These are phyloP conservation scores for Luffa acutangula DNA, from an alignment of 306 rosid genomes.

Conservation along the genomic window DNA sequence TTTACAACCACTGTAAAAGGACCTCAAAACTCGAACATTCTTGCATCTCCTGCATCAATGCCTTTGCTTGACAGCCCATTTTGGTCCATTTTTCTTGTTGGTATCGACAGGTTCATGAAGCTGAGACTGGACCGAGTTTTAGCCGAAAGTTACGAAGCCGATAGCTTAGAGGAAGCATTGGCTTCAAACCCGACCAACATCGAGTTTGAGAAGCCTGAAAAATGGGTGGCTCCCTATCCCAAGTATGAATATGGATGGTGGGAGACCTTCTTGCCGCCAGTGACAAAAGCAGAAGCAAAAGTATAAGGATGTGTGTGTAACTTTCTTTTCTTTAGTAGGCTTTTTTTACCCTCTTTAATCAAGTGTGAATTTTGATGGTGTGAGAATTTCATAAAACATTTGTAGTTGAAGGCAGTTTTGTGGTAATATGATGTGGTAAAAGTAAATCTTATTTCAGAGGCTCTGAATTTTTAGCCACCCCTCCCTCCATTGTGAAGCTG, in stretches of 20 bases:
- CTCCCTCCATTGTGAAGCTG: neutral
- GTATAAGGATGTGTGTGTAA: constrained; percentile 22
- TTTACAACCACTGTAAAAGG: neutral
- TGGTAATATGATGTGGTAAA: neutral
- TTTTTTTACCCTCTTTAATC: constrained; percentile 7
- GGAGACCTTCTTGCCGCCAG: constrained; percentile 64
- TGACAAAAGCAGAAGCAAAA: constrained; percentile 40
- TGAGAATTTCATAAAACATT: neutral
- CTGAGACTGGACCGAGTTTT: constrained; percentile 93
- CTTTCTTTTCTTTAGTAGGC: neutral
- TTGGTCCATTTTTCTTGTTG: constrained; percentile 8
- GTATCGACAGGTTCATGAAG: constrained; percentile 81
- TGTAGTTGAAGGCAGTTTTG: neutral
- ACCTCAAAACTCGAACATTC: neutral
- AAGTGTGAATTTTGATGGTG: constrained; percentile 9
- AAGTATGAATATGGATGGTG: constrained; percentile 93
- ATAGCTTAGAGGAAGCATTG: constrained; percentile 64
- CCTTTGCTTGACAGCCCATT: neutral
- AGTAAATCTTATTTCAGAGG: neutral
- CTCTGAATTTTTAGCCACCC: neutral
- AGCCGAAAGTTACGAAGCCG: constrained; percentile 60
- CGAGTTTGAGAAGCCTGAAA: constrained; percentile 72
- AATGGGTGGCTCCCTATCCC: constrained; percentile 92
- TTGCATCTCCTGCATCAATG: neutral
- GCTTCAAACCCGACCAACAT: constrained; percentile 71